phyloP scores from a whole-genome alignment of 805 yeast genomes.

The Candida glaebosa region DNA sequence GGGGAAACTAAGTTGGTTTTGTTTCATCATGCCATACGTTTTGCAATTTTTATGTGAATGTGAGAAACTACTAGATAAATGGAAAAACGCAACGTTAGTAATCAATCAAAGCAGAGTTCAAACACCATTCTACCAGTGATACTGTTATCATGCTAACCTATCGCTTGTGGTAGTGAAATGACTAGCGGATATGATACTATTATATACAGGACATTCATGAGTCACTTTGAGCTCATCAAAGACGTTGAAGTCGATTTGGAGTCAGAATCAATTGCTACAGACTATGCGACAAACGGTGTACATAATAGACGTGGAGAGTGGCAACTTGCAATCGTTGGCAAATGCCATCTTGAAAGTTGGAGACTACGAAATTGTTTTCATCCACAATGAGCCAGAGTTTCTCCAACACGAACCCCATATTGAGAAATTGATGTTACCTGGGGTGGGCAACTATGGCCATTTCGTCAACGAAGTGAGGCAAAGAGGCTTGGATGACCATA shows the following conservation, averaged over 20 bases:
- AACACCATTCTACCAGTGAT: no score
- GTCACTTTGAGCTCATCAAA: slow-evolving; percentile 3
- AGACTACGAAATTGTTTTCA: slow-evolving; percentile 53
- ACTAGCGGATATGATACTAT: background rate
- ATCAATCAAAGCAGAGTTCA: no score
- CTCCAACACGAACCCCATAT: slow-evolving; percentile 40
- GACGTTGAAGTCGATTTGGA: background rate
- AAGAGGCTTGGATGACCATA: slow-evolving; percentile 62
- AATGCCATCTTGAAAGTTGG: slow-evolving; percentile 85
- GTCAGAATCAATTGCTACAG: no score
- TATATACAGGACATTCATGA: slow-evolving; percentile 3
- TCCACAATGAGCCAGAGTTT: slow-evolving; percentile 58
- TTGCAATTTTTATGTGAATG: no score
- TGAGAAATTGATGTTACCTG: slow-evolving; percentile 74
- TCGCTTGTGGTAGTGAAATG: no score
- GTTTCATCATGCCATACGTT: no score
- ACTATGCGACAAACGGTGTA: slow-evolving; percentile 38
- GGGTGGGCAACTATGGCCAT: slow-evolving; percentile 97
- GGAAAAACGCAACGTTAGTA: no score
- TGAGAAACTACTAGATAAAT: no score
- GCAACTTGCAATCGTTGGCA: slow-evolving; percentile 82
- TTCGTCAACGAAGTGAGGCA: slow-evolving; percentile 68
- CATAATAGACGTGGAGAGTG: slow-evolving; percentile 90
- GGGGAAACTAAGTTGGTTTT: no score
- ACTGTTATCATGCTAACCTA: no score